Base-by-base conservation (phyloP, 139 green algal species). In the Trebouxia sp. region DNA sequence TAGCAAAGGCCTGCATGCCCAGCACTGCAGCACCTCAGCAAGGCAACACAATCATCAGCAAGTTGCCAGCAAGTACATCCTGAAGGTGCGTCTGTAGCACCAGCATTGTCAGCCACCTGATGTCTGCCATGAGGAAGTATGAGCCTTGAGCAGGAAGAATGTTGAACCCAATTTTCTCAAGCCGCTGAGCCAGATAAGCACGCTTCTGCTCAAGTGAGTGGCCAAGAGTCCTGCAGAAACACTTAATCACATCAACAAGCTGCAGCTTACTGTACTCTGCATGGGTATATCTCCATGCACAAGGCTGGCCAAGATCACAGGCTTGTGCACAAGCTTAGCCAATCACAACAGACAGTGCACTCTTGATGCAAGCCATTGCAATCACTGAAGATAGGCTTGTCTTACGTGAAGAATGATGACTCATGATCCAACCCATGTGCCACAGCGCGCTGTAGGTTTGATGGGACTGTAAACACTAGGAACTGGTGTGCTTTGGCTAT, bases 401-500 rank as follows among this genome's bases (percentile, higher is more conserved):
- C 87, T 77, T 62, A 93, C 87, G 74, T 76, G 81, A 92, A 96
- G 56, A 94, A 96, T 37, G 32, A 55, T 10, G 72, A 32, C 56
- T 93, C 90, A 8, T 92, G 50, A n/a, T 91, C 82, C 30, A 97
- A 78, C 2, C 92, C 93, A 66, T 91, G 65, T 24, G 91, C 92
- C 5, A 96, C 92, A 0, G 89, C 91, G 17, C 83, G 85, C 85
- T 96, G 93, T 70, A 96, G 58, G 39, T 81, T 89, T 37, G 82
- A 89, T 15, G 92, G 81, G n/a, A 96, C 88, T 7, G 89, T 95
- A 79, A 97, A 97, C 5, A 89, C 88, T 48, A 96, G 50, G 79
- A 96, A 97, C 83, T 94, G 88, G 81, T 97, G 93, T 6, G 93
- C 92, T 83, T 94, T 95, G 77, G 91, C 86, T 78, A 93, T 86